Evolutionary conservation across 73 alveolate genomes (phyloP), one percentile per base, ranked within the genome.

Genomic region (Uronychia binucleata): DNA sequence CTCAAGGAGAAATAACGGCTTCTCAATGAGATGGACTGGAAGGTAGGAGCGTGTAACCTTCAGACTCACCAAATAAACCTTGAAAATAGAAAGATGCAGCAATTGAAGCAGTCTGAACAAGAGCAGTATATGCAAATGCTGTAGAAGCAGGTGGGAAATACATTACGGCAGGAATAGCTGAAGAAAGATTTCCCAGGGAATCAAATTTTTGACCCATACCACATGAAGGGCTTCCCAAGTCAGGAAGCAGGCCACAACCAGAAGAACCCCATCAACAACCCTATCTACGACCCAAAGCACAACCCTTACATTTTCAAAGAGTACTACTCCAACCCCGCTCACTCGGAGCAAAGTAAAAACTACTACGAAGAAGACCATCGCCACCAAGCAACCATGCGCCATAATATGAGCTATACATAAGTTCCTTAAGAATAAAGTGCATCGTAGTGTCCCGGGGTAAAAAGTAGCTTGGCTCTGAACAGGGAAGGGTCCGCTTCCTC

Each of bases 391-490:
- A n/a, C n/a, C n/a, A n/a, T n/a, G n/a, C n/a, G n/a, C n/a, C n/a
- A n/a, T n/a, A n/a, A n/a, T n/a, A n/a, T n/a, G n/a, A n/a, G n/a
- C 5, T 46, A 46, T 46, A 11, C 5, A 46, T 46, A 19, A 46
- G 67, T 46, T 46, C n/a, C 67, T 46, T 46, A 46, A 46, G 19
- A 5, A 19, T 88, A 88, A n/a, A 88, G 80, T 13, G 94, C 90
- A 33, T 88, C 94, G 74, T 88, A 88, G 79, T 88, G 94, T 30
- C 94, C 94, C 0, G 94, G 94, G 1, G 77, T 82, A 57, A 33
- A 88, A 32, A 88, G 33, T 28, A 88, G 57, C 30, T 77, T 81
- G 0, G 90, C 86, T 29, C 78, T 57, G 79, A 81, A 88, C 1
- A 82, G 80, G 25, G 46, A 26, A 26, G 77, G 59, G 30, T 83